Conservation (phyloP, 2,329 filamentous ascomycete species). For the Stachybotrys chlorohalonatus region DNA sequence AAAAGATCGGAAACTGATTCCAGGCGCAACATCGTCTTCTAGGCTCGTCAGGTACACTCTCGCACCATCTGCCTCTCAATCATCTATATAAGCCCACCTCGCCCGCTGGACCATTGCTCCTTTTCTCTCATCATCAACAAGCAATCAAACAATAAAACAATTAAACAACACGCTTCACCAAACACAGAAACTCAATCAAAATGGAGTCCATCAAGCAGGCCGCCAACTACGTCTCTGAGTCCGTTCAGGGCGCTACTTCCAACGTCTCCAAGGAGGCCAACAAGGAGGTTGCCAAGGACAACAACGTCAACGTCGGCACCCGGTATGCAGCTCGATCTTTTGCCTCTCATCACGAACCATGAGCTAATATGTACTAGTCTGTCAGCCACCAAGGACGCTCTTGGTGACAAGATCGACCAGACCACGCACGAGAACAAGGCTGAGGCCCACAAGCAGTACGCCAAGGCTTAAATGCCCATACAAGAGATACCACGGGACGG, state of each 20-base stretch:
- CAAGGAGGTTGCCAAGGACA: conserved; percentile 60
- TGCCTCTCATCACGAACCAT: not conserved
- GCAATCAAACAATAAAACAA: conserved; percentile 7
- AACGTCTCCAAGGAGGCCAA: conserved; percentile 60
- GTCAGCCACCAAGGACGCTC: conserved; percentile 37
- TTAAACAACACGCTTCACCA: conserved; percentile 11
- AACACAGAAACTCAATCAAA: conserved; percentile 17
- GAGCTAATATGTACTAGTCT: not conserved
- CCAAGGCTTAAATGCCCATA: not conserved
- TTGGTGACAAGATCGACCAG: conserved; percentile 39
- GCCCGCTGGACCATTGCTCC: not conserved
- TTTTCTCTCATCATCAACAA: conserved; percentile 7
- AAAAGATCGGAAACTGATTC: no score
- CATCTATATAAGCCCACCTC: not conserved
- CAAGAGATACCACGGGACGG: not conserved
- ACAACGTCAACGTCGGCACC: conserved; percentile 40
- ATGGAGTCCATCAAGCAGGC: conserved; percentile 51
- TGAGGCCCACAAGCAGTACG: conserved; percentile 28
- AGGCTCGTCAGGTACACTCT: not conserved
- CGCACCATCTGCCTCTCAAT: not conserved
- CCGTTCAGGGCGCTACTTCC: conserved; percentile 46
- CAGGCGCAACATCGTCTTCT: no score
- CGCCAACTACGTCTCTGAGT: conserved; percentile 62
- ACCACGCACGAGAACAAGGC: conserved; percentile 29
- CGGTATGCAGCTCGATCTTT: conserved; percentile 31